phyloP scores from a whole-genome alignment of 495 filamentous ascomycete genomes.

The Penicillium argentinense region DNA sequence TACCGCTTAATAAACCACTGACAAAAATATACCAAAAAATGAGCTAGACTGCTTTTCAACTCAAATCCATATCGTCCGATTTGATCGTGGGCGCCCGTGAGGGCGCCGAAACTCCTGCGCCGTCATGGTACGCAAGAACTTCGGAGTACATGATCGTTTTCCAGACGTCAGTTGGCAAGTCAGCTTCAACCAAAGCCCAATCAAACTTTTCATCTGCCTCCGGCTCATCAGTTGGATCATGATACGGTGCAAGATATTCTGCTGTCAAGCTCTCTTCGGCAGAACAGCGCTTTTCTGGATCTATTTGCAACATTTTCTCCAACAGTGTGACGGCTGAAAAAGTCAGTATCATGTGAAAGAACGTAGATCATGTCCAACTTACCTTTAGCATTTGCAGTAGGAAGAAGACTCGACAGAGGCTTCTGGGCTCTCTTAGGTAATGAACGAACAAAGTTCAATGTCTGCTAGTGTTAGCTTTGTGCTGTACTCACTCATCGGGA shows the following conservation, averaged over 20 bases:
- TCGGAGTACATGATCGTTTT: slow-evolving; percentile 93
- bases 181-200: slow-evolving; percentile 92
- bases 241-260: slow-evolving; percentile 86
- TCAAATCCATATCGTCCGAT: no score
- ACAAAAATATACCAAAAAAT: no score
- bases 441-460: slow-evolving; percentile 91
- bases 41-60: no score
- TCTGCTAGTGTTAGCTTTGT: slow-evolving; percentile 87
- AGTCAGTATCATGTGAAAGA: no score
- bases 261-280: slow-evolving; percentile 77
- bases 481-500: slow-evolving; percentile 91
- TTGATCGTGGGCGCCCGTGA: no score
- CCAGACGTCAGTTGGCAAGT: slow-evolving; percentile 89
- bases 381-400: no score
- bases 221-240: slow-evolving; percentile 90
- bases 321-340: slow-evolving; percentile 74
- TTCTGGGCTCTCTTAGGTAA: no score
- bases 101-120: no score
- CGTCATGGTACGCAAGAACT: no score
- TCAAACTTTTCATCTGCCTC: slow-evolving; percentile 88
- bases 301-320: slow-evolving; percentile 87
- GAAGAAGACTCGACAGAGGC: no score
- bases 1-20: no score
- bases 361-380: no score
- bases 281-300: slow-evolving; percentile 77